These are phyloP conservation scores for Striga hermonthica DNA, from an alignment of 305 asterid species.

Conservation along the genomic window DNA sequence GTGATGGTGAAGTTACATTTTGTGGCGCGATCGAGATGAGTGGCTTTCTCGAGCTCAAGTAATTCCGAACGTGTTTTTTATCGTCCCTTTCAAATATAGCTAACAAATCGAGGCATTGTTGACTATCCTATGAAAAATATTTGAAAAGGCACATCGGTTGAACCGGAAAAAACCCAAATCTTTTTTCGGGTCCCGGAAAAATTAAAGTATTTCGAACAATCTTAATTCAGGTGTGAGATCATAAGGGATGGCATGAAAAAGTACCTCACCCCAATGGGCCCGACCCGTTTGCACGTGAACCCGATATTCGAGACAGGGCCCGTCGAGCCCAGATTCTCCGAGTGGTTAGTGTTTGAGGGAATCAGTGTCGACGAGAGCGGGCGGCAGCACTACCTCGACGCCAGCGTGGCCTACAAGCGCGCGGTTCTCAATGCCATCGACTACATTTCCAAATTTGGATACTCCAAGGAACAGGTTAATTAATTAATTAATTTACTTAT, in stretches of 20 bases:
- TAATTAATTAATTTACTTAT: too few species aligned
- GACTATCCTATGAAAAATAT: too few species aligned
- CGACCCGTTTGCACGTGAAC: slow-evolving; percentile 77
- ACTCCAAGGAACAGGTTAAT: slow-evolving; percentile 84
- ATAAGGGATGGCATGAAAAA: slow-evolving; percentile 85
- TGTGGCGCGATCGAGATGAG: slow-evolving; percentile 98
- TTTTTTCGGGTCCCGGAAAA: too few species aligned
- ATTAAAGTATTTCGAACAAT: background rate
- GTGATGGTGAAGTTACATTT: slow-evolving; percentile 94
- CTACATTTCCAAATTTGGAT: slow-evolving; percentile 77
- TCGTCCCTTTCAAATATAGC: background rate
- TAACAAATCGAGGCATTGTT: background rate
- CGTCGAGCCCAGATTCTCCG: slow-evolving; percentile 85
- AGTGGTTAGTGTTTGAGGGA: slow-evolving; percentile 95
- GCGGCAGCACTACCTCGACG: slow-evolving; percentile 82
- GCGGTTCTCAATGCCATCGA: slow-evolving; percentile 94
- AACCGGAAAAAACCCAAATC: too few species aligned
- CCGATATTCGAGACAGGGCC: slow-evolving; percentile 95
- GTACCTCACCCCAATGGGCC: slow-evolving; percentile 97
- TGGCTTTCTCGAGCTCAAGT: slow-evolving; percentile 95
- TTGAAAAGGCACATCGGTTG: too few species aligned
- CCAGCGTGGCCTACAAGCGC: slow-evolving; percentile 86
- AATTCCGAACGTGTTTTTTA: background rate
- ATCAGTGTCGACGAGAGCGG: slow-evolving; percentile 93
- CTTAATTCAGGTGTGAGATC: slow-evolving; percentile 62